A percentile compares a stretch with the other conserved stretches of the same genome.
Evolutionary conservation across 148 eudicot species (phyloP).

Genomic region (Rhododendron williamsianum): DNA sequence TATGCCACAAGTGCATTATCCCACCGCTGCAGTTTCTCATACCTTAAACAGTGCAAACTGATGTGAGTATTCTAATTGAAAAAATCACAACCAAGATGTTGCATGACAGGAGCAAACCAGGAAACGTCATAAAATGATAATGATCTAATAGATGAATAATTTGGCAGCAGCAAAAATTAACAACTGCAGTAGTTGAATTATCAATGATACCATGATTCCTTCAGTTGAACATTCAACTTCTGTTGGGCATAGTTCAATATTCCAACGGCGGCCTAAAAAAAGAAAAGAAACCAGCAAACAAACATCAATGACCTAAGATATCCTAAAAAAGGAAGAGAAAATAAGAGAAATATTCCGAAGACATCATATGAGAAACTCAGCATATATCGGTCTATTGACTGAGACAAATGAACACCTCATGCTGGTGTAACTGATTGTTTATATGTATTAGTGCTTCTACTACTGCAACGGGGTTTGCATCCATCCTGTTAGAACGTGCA

Average conservation of each 20-base stretch:
- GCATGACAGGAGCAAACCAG: conserved; percentile 4
- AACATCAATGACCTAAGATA: conserved; percentile 1
- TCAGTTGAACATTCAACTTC: conserved; percentile 77
- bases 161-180: not conserved
- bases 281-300: conserved; percentile 8
- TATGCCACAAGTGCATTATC: conserved; percentile 95
- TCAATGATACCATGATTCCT: conserved; percentile 77
- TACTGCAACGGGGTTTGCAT: conserved; percentile 82
- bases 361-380: not conserved
- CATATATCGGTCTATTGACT: not conserved
- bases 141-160: not conserved
- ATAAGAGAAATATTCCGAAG: not conserved
- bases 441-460: conserved; percentile 97
- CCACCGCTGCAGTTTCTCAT: conserved; percentile 97
- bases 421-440: conserved; percentile 94
- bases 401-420: conserved; percentile 57
- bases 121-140: not conserved
- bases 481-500: conserved; percentile 84
- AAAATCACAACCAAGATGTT: not conserved
- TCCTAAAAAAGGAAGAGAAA: not conserved
- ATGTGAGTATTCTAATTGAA: conserved; percentile 14
- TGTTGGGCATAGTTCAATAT: conserved; percentile 95
- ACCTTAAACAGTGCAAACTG: conserved; percentile 44
- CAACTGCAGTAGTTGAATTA: not conserved
- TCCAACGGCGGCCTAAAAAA: conserved; percentile 86